Percentiles rank a stretch among this genome's conserved stretches.
Evolutionary conservation across 345 rosid species (phyloP).

Genomic region (Turritis glabra): DNA sequence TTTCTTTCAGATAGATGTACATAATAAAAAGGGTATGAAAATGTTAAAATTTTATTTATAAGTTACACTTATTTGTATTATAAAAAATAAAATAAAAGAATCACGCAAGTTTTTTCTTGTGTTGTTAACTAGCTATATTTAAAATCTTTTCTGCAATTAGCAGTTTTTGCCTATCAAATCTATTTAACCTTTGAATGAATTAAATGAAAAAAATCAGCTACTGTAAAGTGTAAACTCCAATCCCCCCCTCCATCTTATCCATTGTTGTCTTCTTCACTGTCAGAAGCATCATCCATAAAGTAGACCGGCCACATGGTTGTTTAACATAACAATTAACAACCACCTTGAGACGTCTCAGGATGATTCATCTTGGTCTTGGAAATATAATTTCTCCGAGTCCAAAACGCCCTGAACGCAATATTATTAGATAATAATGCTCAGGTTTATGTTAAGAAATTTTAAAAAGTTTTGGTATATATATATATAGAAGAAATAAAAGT

Average conservation of each 20-base stretch:
- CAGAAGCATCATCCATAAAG: no score
- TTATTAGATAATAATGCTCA: not conserved
- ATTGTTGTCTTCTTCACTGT: no score
- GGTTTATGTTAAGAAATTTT: not conserved
- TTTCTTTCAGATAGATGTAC: no score
- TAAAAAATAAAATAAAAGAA: not conserved
- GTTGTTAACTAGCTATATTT: no score
- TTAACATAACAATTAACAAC: no score
- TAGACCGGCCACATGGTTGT: no score
- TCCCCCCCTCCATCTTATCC: no score
- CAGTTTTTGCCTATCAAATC: not conserved
- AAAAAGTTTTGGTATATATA: not conserved
- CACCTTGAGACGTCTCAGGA: not conserved
- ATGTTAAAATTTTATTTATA: no score
- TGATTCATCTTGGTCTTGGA: constrained; percentile 25
- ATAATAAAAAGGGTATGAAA: no score
- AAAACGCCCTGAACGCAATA: constrained; percentile 56
- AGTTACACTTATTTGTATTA: no score
- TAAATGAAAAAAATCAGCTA: no score
- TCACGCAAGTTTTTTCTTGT: not conserved
- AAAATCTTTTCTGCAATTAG: not conserved
- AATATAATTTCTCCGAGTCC: constrained; percentile 61
- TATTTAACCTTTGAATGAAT: not conserved
- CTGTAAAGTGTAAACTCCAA: not conserved
- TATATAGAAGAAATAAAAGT: not conserved